Evolutionary conservation across 1,284 basidiomycete genomes (phyloP).

Genomic region (Naganishia cerealis): DNA sequence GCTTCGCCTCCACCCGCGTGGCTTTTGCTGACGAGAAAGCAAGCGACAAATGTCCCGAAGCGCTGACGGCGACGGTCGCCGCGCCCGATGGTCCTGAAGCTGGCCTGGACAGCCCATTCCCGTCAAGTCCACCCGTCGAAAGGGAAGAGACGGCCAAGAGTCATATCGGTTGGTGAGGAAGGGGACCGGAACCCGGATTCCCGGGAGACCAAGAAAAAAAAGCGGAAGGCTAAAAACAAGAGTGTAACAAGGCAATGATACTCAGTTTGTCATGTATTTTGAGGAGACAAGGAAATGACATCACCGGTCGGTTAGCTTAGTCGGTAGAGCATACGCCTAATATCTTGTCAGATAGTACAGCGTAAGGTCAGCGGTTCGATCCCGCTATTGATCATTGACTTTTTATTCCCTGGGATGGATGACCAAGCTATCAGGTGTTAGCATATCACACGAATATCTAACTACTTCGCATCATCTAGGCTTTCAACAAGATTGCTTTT

Average conservation of each 20-base stretch:
- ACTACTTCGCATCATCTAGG: too few relatives aligned
- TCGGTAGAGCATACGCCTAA: conserved; percentile 9
- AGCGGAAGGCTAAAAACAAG: too few relatives aligned
- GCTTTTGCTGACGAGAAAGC: not conserved
- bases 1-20: not conserved
- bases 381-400: conserved; percentile 23
- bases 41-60: not conserved
- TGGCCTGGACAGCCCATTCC: too few relatives aligned
- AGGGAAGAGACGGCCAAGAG: not conserved
- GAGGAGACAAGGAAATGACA: too few relatives aligned
- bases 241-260: too few relatives aligned
- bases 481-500: too few relatives aligned
- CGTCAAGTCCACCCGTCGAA: not conserved
- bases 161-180: too few relatives aligned
- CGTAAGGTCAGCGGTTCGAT: conserved; percentile 28
- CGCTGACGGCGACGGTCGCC: not conserved
- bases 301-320: conserved; percentile 6
- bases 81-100: not conserved
- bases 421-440: too few relatives aligned
- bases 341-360: conserved; percentile 1
- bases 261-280: too few relatives aligned
- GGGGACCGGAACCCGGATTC: too few relatives aligned
- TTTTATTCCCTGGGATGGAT: not conserved
- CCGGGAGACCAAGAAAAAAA: too few relatives aligned
- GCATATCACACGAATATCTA: too few relatives aligned